Evolutionary conservation across 2,329 filamentous ascomycete genomes (phyloP), one percentile per base, ranked within the genome.

Genomic region (Scedosporium minutisporum): DNA sequence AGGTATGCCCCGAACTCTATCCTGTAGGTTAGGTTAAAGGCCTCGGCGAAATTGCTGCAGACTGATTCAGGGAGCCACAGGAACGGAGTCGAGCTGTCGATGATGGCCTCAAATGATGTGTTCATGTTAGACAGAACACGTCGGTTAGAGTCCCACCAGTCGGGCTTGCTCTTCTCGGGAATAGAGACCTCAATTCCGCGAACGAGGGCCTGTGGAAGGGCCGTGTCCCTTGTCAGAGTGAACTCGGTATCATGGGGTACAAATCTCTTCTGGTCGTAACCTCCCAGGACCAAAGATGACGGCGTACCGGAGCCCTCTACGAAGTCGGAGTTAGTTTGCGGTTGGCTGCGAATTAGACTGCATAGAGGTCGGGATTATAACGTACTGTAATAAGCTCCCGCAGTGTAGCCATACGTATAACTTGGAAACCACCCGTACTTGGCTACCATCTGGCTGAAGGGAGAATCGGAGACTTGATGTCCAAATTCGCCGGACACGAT

Each of bases 371-470:
- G 46, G 5, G 7, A 18, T 38, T 58, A 9, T 58, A 16, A 33
- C 82, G 71, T 75, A 87, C 86, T 80, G 69, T 91, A 91, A 65
- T 82, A 81, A n/a, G 87, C 87, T 16, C 89, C 89, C 48, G 88
- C 88, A 3, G 89, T 91, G 71, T 87, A 92, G 60, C 87, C 88
- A 70, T 89, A 91, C 51, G 87, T 89, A 65, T 90, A 79, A 70
- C 88, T 91, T 1, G 88, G 86, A 58, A 91, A 88, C 63, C 75
- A 76, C 7, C 82, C 82, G 63, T 81, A 78, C 10, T 79, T 73
- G 69, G 86, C 81, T 53, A 89, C 82, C 60, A 88, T 74, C 69
- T 86, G 73, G 66, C 82, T 74, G 69, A 87, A 69, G 63, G 82
- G 73, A 68, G 82, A 76, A 67, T 82, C 73, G 71, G 81, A 76